These are phyloP conservation scores for Mucor mucedo DNA, from an alignment of 371 early-diverging fungal genomes.

Conservation along the genomic window DNA sequence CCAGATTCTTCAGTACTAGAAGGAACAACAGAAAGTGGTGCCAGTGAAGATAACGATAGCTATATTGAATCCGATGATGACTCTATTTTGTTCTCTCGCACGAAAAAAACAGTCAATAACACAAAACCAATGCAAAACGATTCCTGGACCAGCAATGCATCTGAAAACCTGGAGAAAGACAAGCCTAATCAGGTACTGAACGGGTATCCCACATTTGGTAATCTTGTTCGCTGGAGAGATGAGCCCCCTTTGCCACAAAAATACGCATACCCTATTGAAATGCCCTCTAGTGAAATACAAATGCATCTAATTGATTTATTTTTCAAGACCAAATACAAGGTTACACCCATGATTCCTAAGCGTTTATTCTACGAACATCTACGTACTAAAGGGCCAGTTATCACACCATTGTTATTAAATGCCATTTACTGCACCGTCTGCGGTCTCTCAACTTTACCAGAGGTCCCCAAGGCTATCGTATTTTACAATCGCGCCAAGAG, in stretches of 20 bases:
- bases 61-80: conserved; percentile 24
- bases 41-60: conserved; percentile 6
- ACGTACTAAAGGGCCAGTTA: conserved; percentile 29
- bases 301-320: conserved; percentile 34
- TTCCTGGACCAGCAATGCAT: conserved; percentile 6
- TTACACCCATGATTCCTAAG: conserved; percentile 28
- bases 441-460: conserved; percentile 11
- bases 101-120: conserved; percentile 8
- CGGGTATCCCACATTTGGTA: conserved; percentile 19
- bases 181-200: background rate
- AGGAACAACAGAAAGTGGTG: background rate
- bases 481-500: conserved; percentile 42
- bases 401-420: conserved; percentile 41
- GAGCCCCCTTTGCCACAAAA: conserved; percentile 33
- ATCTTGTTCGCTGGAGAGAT: conserved; percentile 19
- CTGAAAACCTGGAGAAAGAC: background rate
- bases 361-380: conserved; percentile 31
- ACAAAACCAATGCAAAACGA: background rate
- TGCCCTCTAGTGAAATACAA: conserved; percentile 38
- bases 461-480: conserved; percentile 26
- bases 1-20: background rate
- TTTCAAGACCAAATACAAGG: conserved; percentile 26
- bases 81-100: conserved; percentile 23
- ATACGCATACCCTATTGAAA: conserved; percentile 34
- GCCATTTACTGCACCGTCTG: conserved; percentile 34